Evolutionary conservation across 1,284 basidiomycete species (phyloP), one percentile per base, ranked within the genome.

Genomic region (Tylopilus sp.): DNA sequence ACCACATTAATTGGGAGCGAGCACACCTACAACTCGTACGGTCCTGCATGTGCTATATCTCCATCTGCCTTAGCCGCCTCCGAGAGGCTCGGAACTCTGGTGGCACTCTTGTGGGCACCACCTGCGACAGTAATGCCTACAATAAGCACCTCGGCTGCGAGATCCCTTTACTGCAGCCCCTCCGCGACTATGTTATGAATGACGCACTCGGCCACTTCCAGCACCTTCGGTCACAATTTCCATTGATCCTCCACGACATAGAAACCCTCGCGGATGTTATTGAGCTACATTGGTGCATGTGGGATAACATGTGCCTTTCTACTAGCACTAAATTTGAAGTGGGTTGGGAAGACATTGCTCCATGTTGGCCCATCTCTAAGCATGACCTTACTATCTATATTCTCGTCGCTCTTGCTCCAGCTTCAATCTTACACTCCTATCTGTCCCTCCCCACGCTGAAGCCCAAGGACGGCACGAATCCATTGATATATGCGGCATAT

Each of bases 391-490:
- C 58, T 36, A 6, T 70, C 6, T 63, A 49, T 24, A 52, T 68
- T 22, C 60, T 72, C 6, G 59, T 72, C 2, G 41, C 26, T 10
- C 62, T 56, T 22, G 62, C 58, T 9, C 24, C 64, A 1, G 44
- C 29, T 9, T 39, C 36, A 12, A 53, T 68, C 1, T 52, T 70
- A 2, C 53, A 36, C 22, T 41, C 26, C 8, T 63, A 39, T 15
- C 36, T 70, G 29, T 29, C 29, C 29, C 29, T 4, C 44, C 32
- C 1, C 26, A 5, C 3, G 2, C 12, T 3, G 22, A 18, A 33
- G 19, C n/a, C 6, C 2, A 68, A 59, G 56, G 38, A 61, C 4
- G 62, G 62, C 5, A 72, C 54, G 1, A 72, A 70, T n/a, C 69
- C 68, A 0, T 62, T 70, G 13, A 44, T 54, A 24, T 70, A 70